Percentiles rank a stretch among this genome's conserved stretches.
These are phyloP conservation scores for Calonectria montana DNA, from an alignment of 2,329 filamentous ascomycete species.

Conservation along the genomic window DNA sequence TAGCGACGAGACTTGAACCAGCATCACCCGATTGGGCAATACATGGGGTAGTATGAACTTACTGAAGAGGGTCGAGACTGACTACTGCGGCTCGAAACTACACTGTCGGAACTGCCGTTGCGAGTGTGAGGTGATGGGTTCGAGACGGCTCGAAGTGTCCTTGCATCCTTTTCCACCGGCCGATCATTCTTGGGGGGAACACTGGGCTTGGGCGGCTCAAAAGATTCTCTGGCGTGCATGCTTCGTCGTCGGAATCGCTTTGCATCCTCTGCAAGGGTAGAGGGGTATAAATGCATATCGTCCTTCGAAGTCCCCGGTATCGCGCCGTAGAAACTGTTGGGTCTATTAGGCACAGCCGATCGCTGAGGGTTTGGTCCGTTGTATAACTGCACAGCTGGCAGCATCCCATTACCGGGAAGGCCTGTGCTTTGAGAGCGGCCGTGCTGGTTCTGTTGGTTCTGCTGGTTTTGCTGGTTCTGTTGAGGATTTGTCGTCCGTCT, in stretches of 20 bases:
- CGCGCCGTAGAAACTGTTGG: slow-evolving; percentile 65
- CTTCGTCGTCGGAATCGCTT: slow-evolving; percentile 86
- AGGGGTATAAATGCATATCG: slow-evolving; percentile 73
- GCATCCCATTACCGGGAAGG: slow-evolving; percentile 41
- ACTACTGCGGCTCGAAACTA: slow-evolving; percentile 67
- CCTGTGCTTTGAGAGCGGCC: slow-evolving; percentile 51
- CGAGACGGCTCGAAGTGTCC: slow-evolving; percentile 52
- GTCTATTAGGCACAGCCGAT: slow-evolving; percentile 54
- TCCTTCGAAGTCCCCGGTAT: slow-evolving; percentile 68
- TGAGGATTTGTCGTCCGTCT: slow-evolving; percentile 63
- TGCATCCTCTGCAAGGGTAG: slow-evolving; percentile 71
- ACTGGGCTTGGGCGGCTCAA: slow-evolving; percentile 35
- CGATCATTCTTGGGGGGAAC: slow-evolving; percentile 38
- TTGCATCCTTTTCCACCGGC: slow-evolving; percentile 53
- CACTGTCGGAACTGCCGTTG: slow-evolving; percentile 74
- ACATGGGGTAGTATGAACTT: slow-evolving; percentile 55
- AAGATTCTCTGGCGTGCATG: slow-evolving; percentile 72
- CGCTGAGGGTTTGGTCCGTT: slow-evolving; percentile 43
- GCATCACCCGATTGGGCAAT: slow-evolving; percentile 58
- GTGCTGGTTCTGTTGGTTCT: slow-evolving; percentile 48
- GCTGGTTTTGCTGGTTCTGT: slow-evolving; percentile 38
- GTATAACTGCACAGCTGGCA: slow-evolving; percentile 46
- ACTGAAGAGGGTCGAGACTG: slow-evolving; percentile 74
- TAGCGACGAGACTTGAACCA: slow-evolving; percentile 56
- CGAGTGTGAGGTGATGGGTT: slow-evolving; percentile 48